Base-by-base conservation (phyloP, 164 flowering plant genomes). In the Liriodendron chinense region DNA sequence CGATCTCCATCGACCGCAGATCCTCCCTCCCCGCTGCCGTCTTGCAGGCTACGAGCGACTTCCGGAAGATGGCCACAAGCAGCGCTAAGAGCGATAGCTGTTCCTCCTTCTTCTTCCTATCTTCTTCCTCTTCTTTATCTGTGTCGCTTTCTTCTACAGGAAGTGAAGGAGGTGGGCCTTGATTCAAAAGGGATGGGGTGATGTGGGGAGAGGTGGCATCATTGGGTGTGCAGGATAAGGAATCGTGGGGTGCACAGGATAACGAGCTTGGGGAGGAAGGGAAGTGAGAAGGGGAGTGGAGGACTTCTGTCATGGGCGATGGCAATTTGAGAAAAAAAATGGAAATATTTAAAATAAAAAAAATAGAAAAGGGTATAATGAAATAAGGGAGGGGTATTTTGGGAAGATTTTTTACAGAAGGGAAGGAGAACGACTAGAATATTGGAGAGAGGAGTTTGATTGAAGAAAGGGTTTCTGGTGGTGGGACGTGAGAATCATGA, bases 1-100 rank as follows among this genome's bases (percentile, higher is more conserved):
- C 92, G 78, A 95, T 95, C 85, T 95, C 98, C 98, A 95, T 90
- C 21, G 85, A 81, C 25, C 85, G 80, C 61, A 80, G 83, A 74
- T 78, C 70, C 53, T 80, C 85, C 64, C 85, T 83, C 21, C 77
- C 86, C 61, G 85, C 83, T 56, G 85, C 72, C 50, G 82, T 81
- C 77, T 83, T 88, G 73, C 96, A 92, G 74, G 89, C 87, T 61
- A 89, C 74, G 81, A 85, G 74, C 62, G 96, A 89, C 73, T 90
- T 95, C 86, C 97, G 85, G 73, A 92, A 86, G 49, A 84, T 75
- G 59, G 96, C 76, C 20, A 93, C 80, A 53, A 95, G 82, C 75
- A 93, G 77, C 5, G 97, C 90, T 81, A 95, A 84, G 24, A 92
- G 72, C 10, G 98, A 92, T 34, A 89, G 80, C 83, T 87, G 88